Evolutionary conservation across 2,329 filamentous ascomycete species (phyloP).

Genomic region (Pseudovirgaria hyperparasitica): DNA sequence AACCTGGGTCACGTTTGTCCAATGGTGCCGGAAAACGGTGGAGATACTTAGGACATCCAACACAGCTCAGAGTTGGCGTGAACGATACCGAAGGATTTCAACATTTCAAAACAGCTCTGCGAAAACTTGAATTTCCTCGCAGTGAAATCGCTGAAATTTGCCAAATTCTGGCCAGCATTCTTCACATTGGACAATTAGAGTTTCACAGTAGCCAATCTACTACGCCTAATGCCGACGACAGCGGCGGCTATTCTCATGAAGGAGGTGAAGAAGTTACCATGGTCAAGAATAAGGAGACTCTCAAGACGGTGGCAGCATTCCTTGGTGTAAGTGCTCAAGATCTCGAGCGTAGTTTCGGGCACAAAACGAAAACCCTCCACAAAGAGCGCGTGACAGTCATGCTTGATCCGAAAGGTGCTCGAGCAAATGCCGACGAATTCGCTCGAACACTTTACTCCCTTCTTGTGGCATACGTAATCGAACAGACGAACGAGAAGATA

Average conservation of each 20-base stretch:
- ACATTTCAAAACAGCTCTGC: conserved; percentile 89
- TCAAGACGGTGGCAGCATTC: conserved; percentile 84
- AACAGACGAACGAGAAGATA: conserved; percentile 78
- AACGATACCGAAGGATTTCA: conserved; percentile 94
- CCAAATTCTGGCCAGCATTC: conserved; percentile 80
- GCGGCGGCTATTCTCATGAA: conserved; percentile 91
- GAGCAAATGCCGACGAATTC: conserved; percentile 85
- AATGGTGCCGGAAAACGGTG: conserved; percentile 62
- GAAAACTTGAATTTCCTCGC: conserved; percentile 87
- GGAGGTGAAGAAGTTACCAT: conserved; percentile 74
- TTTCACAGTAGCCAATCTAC: conserved; percentile 77
- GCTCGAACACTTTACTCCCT: conserved; percentile 88
- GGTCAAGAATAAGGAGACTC: conserved; percentile 86
- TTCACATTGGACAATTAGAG: conserved; percentile 96
- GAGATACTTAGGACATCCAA: conserved; percentile 93
- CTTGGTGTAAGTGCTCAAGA: conserved; percentile 71
- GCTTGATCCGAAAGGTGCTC: conserved; percentile 83
- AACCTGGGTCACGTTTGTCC: conserved; percentile 40
- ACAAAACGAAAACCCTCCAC: conserved; percentile 94
- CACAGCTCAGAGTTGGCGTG: conserved; percentile 91
- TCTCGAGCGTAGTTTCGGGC: conserved; percentile 77
- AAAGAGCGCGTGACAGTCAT: conserved; percentile 97
- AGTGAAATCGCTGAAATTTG: conserved; percentile 95
- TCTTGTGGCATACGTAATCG: conserved; percentile 85
- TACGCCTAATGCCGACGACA: conserved; percentile 70